Evolutionary conservation across 371 early-diverging fungal species (phyloP).

Genomic region (Enterospora canceri): DNA sequence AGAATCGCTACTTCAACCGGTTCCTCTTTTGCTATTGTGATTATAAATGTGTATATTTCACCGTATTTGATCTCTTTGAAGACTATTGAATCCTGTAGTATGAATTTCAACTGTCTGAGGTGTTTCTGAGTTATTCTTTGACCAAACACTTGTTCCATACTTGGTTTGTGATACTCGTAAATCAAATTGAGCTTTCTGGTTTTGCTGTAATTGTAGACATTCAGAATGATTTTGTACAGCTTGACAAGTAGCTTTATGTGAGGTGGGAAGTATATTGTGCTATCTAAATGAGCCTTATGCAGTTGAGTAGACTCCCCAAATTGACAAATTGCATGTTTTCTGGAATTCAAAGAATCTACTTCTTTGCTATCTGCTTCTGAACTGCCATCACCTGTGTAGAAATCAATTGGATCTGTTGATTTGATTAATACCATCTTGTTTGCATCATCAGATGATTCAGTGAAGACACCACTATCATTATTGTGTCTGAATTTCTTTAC

Average conservation of each 20-base stretch:
- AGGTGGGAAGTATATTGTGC: not conserved
- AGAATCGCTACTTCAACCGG: not conserved
- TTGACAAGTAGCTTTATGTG: not conserved
- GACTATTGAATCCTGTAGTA: not conserved
- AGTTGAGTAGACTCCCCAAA: too few species aligned
- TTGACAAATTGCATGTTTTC: too few species aligned
- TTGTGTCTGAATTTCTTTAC: too few species aligned
- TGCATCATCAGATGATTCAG: too few species aligned
- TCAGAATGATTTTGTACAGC: not conserved
- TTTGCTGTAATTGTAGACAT: not conserved
- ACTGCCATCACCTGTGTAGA: too few species aligned
- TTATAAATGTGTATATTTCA: not conserved
- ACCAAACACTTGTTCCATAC: not conserved
- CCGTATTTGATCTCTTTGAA: not conserved
- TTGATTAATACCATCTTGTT: too few species aligned
- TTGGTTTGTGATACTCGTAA: not conserved
- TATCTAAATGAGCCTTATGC: too few species aligned
- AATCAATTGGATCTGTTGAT: too few species aligned
- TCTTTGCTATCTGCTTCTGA: too few species aligned
- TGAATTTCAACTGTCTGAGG: not conserved
- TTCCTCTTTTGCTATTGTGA: not conserved
- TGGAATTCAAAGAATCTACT: too few species aligned
- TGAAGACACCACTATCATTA: too few species aligned
- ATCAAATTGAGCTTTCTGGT: not conserved
- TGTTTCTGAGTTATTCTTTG: not conserved